Percentiles rank a stretch among this genome's conserved stretches.
Conservation (phyloP, 1,139 yeast species). For the Candida tropicalis region DNA sequence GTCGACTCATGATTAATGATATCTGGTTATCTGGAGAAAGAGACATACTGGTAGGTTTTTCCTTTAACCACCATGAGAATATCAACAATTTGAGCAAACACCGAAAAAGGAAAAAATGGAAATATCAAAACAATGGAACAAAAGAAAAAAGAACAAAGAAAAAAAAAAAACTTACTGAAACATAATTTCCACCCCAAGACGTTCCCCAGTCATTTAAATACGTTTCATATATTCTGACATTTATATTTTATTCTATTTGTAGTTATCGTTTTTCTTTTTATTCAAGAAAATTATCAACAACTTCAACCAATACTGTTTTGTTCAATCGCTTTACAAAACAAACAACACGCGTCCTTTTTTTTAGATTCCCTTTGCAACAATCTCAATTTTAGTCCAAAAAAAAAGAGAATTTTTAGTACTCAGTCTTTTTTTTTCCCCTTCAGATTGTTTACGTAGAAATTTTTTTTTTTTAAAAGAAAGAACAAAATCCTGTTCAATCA, state of each 20-base stretch:
- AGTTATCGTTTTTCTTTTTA: not conserved
- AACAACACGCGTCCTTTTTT: not conserved
- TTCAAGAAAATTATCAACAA: too few relatives aligned
- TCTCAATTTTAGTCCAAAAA: too few relatives aligned
- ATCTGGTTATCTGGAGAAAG: too few relatives aligned
- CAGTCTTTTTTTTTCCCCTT: too few relatives aligned
- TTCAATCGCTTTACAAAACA: not conserved
- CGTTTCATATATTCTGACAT: not conserved
- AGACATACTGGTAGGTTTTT: too few relatives aligned
- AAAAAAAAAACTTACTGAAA: not conserved
- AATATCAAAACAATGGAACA: not conserved
- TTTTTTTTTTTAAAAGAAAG: not conserved
- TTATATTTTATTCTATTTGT: not conserved
- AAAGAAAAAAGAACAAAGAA: not conserved
- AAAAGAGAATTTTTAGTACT: too few relatives aligned
- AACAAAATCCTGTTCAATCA: not conserved
- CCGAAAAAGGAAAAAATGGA: conserved; percentile 1
- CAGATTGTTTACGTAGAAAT: too few relatives aligned
- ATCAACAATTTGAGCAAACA: not conserved
- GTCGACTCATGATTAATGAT: too few relatives aligned
- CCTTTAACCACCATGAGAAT: not conserved
- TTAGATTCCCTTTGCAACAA: too few relatives aligned
- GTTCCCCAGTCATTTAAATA: not conserved
- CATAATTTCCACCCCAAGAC: not conserved
- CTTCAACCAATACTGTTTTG: too few relatives aligned